Evolutionary conservation across 2,329 filamentous ascomycete genomes (phyloP), one percentile per base, ranked within the genome.

Genomic region (Rhynchosporium agropyri): DNA sequence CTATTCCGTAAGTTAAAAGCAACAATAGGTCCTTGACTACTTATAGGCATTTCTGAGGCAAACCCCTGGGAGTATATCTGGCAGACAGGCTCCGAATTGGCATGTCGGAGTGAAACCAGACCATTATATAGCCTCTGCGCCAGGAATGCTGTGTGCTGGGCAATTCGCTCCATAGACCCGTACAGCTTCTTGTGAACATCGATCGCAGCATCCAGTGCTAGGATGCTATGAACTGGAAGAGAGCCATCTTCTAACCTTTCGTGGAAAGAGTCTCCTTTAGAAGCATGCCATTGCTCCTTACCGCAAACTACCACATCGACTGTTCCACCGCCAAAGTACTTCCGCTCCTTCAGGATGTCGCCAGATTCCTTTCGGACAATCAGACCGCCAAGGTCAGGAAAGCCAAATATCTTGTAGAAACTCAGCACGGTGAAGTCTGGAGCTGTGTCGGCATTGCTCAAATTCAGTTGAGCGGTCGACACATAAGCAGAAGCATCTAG

Each of bases 391-490:
- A 98, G 80, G 73, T 98, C 91, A 0, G 94, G 94, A 68, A 97
- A 97, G 1, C 95, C 94, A 75, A 98, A 98, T n/a, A 97, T 93
- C 75, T 98, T 99, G 79, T 97, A 96, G 67, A 98, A 87, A 75
- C 93, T 97, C 48, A 98, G 72, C 0, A 91, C 89, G 0, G 86
- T 89, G 68, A 98, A 98, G 74, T 98, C 94, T 0, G 94, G 90
- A 0, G 89, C 86, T 0, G 77, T 73, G 0, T 79, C 77, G 0
- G 81, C 69, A 68, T 90, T 78, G 61, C 84, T 80, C 2, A 98
- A 78, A 71, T 96, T 84, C 6, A 98, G 79, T 0, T 85, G 86
- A 4, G 90, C 86, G 0, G 93, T 97, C 7, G 92, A 88, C 9
- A 87, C 89, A 10, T 91, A 80, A 0, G 92, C 90, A 4, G 95